phyloP scores from a whole-genome alignment of 2,329 filamentous ascomycete genomes.

The Westerdykella ornata region DNA sequence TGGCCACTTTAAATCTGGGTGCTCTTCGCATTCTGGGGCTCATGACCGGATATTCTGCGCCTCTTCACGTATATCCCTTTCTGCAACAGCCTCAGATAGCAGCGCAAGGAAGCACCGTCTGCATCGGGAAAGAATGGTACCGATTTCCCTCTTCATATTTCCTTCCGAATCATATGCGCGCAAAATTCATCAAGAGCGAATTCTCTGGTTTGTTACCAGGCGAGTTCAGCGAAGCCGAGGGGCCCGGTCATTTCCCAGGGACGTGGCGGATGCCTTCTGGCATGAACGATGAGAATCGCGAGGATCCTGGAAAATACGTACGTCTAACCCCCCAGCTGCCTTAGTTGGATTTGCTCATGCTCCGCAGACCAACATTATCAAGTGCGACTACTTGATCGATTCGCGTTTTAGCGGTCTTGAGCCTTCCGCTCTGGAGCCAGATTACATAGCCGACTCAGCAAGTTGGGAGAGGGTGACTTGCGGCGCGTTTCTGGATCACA shows the following conservation, averaged over 20 bases:
- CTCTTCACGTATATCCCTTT: slow-evolving; percentile 62
- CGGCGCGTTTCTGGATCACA: slow-evolving; percentile 71
- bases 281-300: slow-evolving; percentile 87
- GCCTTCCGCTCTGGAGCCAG: slow-evolving; percentile 65
- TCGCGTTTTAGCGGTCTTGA: slow-evolving; percentile 62
- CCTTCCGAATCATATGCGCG: slow-evolving; percentile 71
- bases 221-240: slow-evolving; percentile 72
- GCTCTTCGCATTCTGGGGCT: slow-evolving; percentile 68
- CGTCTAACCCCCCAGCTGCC: slow-evolving; percentile 22
- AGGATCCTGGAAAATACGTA: slow-evolving; percentile 82
- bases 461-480: slow-evolving; percentile 75
- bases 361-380: slow-evolving; percentile 56
- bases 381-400: slow-evolving; percentile 81
- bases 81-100: slow-evolving; percentile 55
- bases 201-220: slow-evolving; percentile 86
- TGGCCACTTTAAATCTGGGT: slow-evolving; percentile 60
- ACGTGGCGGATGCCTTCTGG: slow-evolving; percentile 74
- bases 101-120: slow-evolving; percentile 62
- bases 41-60: slow-evolving; percentile 76
- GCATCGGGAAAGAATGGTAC: slow-evolving; percentile 97
- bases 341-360: slow-evolving; percentile 10
- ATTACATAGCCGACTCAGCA: slow-evolving; percentile 66
- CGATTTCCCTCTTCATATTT: slow-evolving; percentile 92
- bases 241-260: slow-evolving; percentile 70
- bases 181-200: slow-evolving; percentile 85